A percentile compares a stretch with the other conserved stretches of the same genome.
These are phyloP conservation scores for Suillus tomentosus DNA, from an alignment of 768 basidiomycete genomes.

Conservation along the genomic window DNA sequence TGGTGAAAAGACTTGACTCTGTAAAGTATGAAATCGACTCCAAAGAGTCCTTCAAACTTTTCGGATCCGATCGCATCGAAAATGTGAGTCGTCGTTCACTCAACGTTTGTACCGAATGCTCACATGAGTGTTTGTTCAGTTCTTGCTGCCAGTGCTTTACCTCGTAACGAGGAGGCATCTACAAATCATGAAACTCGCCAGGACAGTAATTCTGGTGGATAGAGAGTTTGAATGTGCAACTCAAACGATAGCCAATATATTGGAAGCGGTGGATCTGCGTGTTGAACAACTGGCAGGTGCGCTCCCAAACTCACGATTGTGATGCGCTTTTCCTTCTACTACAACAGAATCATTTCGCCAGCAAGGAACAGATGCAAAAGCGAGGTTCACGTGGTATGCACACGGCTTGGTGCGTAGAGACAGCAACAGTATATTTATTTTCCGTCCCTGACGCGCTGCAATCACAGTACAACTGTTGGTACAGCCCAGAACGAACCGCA, in stretches of 20 bases:
- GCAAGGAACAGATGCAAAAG: neutral
- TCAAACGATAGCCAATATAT: neutral
- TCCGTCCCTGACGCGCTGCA: neutral
- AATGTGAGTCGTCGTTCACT: conserved; percentile 22
- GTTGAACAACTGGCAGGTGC: conserved; percentile 1
- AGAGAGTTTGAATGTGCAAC: conserved; percentile 23
- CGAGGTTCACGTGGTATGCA: neutral
- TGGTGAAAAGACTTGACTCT: conserved; percentile 27
- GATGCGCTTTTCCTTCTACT: no score
- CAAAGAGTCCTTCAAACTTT: conserved; percentile 28
- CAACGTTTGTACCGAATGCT: neutral
- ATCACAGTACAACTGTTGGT: conserved; percentile 1
- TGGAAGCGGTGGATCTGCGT: neutral
- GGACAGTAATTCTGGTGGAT: conserved; percentile 26
- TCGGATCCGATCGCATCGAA: conserved; percentile 38
- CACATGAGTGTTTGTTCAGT: conserved; percentile 21
- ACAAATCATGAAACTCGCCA: conserved; percentile 32
- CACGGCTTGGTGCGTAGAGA: conserved; percentile 5
- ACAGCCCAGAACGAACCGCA: neutral
- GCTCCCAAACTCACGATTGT: neutral
- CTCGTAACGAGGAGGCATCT: conserved; percentile 37
- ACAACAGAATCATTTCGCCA: neutral
- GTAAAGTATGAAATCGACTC: conserved; percentile 36
- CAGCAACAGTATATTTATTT: neutral
- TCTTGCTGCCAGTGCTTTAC: conserved; percentile 37